These are phyloP conservation scores for Rutstroemia sp. DNA, from an alignment of 2,329 filamentous ascomycete genomes.

Conservation along the genomic window DNA sequence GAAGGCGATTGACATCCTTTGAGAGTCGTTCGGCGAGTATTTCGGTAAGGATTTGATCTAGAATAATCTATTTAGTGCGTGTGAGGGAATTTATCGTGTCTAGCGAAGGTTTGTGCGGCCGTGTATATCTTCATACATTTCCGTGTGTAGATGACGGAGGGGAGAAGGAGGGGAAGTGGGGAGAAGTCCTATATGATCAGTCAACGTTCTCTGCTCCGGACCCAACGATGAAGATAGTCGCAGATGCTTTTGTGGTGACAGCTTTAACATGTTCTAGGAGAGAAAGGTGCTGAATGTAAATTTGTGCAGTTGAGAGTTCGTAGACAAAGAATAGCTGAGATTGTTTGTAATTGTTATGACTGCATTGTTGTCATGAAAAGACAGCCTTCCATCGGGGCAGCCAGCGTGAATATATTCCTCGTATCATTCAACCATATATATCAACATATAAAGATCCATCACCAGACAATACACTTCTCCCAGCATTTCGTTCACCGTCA, in stretches of 20 bases:
- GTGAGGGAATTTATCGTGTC: conserved; percentile 32
- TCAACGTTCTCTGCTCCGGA: conserved; percentile 51
- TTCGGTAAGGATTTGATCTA: conserved; percentile 11
- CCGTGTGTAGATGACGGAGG: not conserved
- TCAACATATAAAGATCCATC: too few species aligned
- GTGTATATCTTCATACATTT: not conserved
- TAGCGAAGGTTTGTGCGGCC: conserved; percentile 31
- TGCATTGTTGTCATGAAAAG: too few species aligned
- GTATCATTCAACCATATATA: too few species aligned
- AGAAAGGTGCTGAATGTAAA: not conserved
- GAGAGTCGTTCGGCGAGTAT: conserved; percentile 16
- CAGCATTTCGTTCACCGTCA: too few species aligned
- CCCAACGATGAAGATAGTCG: conserved; percentile 46
- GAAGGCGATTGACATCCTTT: conserved; percentile 13
- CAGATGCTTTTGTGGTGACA: conserved; percentile 43
- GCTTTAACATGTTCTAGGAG: conserved; percentile 38
- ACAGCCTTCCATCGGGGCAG: too few species aligned
- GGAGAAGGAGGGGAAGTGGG: not conserved
- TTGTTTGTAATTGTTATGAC: too few species aligned
- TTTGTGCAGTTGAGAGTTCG: too few species aligned
- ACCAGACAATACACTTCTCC: too few species aligned
- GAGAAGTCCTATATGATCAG: conserved; percentile 45
- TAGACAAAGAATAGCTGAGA: too few species aligned
- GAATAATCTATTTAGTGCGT: conserved; percentile 10
- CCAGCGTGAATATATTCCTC: too few species aligned